phyloP scores from a whole-genome alignment of 2,329 filamentous ascomycete genomes.

The Aspergillus neotritici region DNA sequence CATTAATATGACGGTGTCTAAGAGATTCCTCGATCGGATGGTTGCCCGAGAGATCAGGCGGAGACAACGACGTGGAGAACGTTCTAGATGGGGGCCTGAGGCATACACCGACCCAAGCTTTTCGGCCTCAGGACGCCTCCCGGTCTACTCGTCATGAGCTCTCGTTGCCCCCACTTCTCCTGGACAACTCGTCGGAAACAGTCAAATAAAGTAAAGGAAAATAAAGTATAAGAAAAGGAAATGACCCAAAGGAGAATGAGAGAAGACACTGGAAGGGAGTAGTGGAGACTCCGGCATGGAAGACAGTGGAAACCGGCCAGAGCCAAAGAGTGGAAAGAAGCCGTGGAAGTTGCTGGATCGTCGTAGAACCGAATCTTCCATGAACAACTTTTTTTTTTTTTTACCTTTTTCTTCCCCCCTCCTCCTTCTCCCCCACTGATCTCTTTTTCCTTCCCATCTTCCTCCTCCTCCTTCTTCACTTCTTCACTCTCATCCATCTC shows the following conservation, averaged over 20 bases:
- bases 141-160: no score
- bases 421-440: constrained; percentile 9
- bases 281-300: constrained; percentile 2
- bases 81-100: constrained; percentile 28
- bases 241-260: not conserved
- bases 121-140: not conserved
- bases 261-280: not conserved
- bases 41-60: constrained; percentile 5
- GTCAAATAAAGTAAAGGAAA: not conserved
- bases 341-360: constrained; percentile 37
- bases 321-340: constrained; percentile 7
- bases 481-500: constrained; percentile 7
- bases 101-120: constrained; percentile 5
- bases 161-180: no score
- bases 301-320: constrained; percentile 11
- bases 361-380: constrained; percentile 26
- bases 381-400: constrained; percentile 8
- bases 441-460: constrained; percentile 10
- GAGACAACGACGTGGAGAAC: constrained; percentile 23
- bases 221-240: not conserved
- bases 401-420: constrained; percentile 15
- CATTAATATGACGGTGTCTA: constrained; percentile 37
- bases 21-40: constrained; percentile 15
- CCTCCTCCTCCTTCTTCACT: constrained; percentile 11
- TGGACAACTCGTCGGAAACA: not conserved